Evolutionary conservation across 75 land plant species (phyloP), one percentile per base, ranked within the genome.

Genomic region (Adiantum capillusveneris): DNA sequence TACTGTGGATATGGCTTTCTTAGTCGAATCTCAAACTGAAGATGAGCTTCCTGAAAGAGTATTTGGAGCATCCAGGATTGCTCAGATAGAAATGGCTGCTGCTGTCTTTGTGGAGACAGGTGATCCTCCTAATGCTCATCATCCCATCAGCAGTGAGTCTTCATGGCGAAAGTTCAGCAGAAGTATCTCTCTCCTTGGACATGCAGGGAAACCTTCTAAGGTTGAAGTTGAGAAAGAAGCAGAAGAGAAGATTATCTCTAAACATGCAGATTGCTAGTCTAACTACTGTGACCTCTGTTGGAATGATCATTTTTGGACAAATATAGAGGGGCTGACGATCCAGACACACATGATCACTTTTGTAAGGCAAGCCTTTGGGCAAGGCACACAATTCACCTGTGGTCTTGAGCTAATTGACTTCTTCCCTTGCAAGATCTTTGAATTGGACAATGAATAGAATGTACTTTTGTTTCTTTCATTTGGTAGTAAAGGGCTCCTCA

Each of bases 81-180:
- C 84, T 31, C 97, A 92, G 77, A 92, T 92, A 60, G 84, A 92
- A 67, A 87, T 92, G 93, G 56, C 70, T 6, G 63, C 93, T 2
- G 97, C 97, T 0, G 29, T 58, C 5, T 68, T 57, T 37, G 63
- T 87, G 6, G 81, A 84, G 11, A n/a, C 53, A 0, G 43, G 27
- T 24, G 25, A 45, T 46, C 5, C n/a, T 46, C 5, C 49, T 14
- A 3, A 5, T 46, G 5, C 14, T 46, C 49, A 17, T n/a, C 5
- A 2, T 2, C 6, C 14, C 5, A 20, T 2, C 17, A 17, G 21
- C 14, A 17, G 5, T 6, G 7, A 5, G 3, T 46, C 49, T n/a
- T 46, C 49, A 2, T 46, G 49, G 49, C 49, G 49, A 20, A 17
- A 20, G n/a, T 46, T 46, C 49, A 46, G 49, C 21, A 46, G 21